Percentiles rank a stretch among this genome's conserved stretches.
phyloP scores from a whole-genome alignment of 2,329 filamentous ascomycete genomes.

The Ceratocystiopsis sp. region DNA sequence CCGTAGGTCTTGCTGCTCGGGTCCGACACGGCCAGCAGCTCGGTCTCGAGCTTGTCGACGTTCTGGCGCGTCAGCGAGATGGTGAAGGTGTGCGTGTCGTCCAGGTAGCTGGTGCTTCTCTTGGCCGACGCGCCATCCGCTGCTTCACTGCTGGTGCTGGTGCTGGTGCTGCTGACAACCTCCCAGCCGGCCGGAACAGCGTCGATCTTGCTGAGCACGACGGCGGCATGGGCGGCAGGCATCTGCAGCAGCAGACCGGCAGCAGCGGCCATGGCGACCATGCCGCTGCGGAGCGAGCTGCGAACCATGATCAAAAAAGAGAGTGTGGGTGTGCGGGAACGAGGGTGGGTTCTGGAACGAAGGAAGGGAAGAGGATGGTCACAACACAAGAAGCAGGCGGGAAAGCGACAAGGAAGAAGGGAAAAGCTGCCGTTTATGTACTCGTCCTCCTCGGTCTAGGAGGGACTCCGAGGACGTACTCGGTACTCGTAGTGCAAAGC shows the following conservation, averaged over 20 bases:
- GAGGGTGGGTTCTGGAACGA: no score
- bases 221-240: conserved; percentile 3
- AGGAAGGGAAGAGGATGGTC: not conserved
- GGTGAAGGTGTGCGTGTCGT: conserved; percentile 9
- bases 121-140: no score
- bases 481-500: no score
- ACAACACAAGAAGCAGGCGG: not conserved
- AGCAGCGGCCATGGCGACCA: conserved; percentile 1
- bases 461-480: no score
- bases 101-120: no score
- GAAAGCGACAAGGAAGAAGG: not conserved
- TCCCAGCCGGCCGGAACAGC: conserved; percentile 8
- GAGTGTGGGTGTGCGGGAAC: no score
- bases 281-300: conserved; percentile 4
- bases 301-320: conserved; percentile 2
- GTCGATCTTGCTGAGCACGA: conserved; percentile 6
- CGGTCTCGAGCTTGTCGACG: conserved; percentile 31
- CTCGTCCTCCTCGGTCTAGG: no score
- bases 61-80: conserved; percentile 14
- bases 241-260: conserved; percentile 1
- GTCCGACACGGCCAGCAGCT: conserved; percentile 41
- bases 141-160: not conserved
- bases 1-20: conserved; percentile 42
- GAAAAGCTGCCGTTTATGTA: not conserved
- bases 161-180: not conserved